Evolutionary conservation across 192 early-diverging fungal genomes (phyloP), one percentile per base, ranked within the genome.

Genomic region (Mortierella alpina): DNA sequence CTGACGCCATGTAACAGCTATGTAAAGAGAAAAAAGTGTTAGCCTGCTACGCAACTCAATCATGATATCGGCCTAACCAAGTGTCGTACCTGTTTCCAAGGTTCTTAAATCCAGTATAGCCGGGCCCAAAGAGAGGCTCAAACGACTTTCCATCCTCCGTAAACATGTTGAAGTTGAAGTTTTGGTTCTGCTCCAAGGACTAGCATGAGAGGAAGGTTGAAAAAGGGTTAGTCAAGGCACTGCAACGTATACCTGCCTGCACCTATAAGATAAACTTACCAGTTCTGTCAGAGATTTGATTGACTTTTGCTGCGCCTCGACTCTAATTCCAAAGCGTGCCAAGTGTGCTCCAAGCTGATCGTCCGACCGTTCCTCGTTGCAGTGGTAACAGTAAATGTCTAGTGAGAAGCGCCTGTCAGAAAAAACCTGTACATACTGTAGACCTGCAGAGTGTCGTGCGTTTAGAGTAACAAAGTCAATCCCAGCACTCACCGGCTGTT

Each of bases 111-210:
- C 98, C 98, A 22, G 97, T 98, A 76, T 92, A 92, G 2, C 96
- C 95, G 18, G 96, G 92, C 7, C 96, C 97, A 64, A 94, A 97
- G 20, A 95, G 81, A 0, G 96, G 93, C 17, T 88, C 85, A 60
- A 97, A 86, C 31, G 91, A 86, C 67, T 93, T 91, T 51, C 98
- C 98, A 75, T 99, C 98, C 42, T 96, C 94, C 5, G 95, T 97
- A 6, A 93, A 94, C 98, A 99, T 99, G 77, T 92, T 95, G 76
- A 98, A 98, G 71, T 98, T 95, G 88, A 98, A 98, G 82, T 93
- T 94, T 61, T 96, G 85, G 77, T 99, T 99, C 76, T 98, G 94
- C 61, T 98, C 98, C 64, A 99, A 81, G 89, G 98, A 93, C 93
- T 93, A 83, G 17, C 22, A 64, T 22, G 45, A 48, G 11, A 58